phyloP scores from a whole-genome alignment of 2,329 filamentous ascomycete species.

The Xylariomycetidae sp. region DNA sequence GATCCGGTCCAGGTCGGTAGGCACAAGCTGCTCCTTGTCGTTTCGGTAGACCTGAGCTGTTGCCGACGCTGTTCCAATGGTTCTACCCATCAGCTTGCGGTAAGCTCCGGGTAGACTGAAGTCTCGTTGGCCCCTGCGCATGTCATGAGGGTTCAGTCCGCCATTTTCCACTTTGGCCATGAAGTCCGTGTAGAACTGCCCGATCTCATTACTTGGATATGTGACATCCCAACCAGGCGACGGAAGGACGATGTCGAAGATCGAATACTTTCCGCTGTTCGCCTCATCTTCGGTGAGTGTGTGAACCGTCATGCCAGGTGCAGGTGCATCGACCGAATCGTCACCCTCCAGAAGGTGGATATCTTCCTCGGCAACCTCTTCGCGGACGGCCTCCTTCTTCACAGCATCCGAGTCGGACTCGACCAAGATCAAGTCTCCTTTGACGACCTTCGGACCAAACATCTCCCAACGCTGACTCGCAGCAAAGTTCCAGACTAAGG shows the following conservation, averaged over 20 bases:
- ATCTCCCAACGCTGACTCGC: constrained; percentile 74
- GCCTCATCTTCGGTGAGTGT: constrained; percentile 72
- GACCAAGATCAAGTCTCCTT: constrained; percentile 75
- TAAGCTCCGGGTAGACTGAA: constrained; percentile 86
- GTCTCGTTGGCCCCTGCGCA: constrained; percentile 81
- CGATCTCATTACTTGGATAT: constrained; percentile 79
- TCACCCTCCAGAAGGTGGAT: constrained; percentile 42
- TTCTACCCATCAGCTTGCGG: constrained; percentile 72
- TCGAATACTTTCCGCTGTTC: constrained; percentile 65
- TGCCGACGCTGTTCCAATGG: constrained; percentile 58
- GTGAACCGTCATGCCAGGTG: constrained; percentile 54
- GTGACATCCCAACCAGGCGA: constrained; percentile 86
- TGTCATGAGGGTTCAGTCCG: constrained; percentile 71
- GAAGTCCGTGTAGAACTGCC: constrained; percentile 76
- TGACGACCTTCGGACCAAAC: constrained; percentile 67
- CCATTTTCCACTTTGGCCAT: constrained; percentile 79
- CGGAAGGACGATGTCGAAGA: constrained; percentile 87
- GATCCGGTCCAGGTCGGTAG: constrained; percentile 75
- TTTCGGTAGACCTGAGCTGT: constrained; percentile 65
- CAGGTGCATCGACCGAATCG: constrained; percentile 9
- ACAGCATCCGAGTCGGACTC: constrained; percentile 51
- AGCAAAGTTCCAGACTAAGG: constrained; percentile 85
- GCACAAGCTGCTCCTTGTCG: constrained; percentile 76
- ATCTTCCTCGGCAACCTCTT: constrained; percentile 50
- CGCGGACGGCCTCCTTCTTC: constrained; percentile 59